These are phyloP conservation scores for Xylaria sp. DNA, from an alignment of 2,329 filamentous ascomycete genomes.

Conservation along the genomic window DNA sequence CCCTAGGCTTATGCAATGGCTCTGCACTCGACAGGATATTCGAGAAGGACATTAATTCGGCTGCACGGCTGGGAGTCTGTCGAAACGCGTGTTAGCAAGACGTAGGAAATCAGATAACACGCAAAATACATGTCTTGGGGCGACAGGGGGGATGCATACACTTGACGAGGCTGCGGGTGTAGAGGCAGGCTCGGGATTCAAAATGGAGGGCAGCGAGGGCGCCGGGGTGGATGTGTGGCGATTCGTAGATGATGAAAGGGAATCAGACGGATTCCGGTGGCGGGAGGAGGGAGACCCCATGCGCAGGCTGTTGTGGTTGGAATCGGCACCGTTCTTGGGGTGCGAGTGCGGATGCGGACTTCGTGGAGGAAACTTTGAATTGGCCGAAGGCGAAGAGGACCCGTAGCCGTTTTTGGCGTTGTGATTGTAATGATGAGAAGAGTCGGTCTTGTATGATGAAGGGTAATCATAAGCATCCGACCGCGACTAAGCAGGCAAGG, in stretches of 20 bases:
- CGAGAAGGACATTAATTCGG: constrained; percentile 94
- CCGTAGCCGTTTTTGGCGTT: constrained; percentile 54
- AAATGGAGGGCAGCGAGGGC: constrained; percentile 49
- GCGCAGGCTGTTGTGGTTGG: constrained; percentile 47
- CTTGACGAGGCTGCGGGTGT: constrained; percentile 43
- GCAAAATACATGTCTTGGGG: neutral
- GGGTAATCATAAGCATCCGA: constrained; percentile 56
- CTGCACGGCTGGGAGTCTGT: constrained; percentile 77
- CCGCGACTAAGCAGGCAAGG: constrained; percentile 49
- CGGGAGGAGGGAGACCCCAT: constrained; percentile 49
- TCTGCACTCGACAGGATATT: constrained; percentile 89
- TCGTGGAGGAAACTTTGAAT: constrained; percentile 46
- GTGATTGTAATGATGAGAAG: constrained; percentile 39
- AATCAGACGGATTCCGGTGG: constrained; percentile 46
- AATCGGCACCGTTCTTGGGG: constrained; percentile 49
- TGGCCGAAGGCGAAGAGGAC: constrained; percentile 45
- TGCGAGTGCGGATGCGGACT: constrained; percentile 51
- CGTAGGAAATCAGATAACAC: neutral
- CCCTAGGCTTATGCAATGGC: constrained; percentile 66
- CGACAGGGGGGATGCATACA: constrained; percentile 42
- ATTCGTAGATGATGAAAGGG: constrained; percentile 42
- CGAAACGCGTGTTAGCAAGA: constrained; percentile 30
- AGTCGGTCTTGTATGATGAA: constrained; percentile 44
- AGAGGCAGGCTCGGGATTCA: constrained; percentile 50
- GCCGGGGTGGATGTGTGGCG: constrained; percentile 48